phyloP scores from a whole-genome alignment of 495 filamentous ascomycete species.

The Penicillium paradoxum region DNA sequence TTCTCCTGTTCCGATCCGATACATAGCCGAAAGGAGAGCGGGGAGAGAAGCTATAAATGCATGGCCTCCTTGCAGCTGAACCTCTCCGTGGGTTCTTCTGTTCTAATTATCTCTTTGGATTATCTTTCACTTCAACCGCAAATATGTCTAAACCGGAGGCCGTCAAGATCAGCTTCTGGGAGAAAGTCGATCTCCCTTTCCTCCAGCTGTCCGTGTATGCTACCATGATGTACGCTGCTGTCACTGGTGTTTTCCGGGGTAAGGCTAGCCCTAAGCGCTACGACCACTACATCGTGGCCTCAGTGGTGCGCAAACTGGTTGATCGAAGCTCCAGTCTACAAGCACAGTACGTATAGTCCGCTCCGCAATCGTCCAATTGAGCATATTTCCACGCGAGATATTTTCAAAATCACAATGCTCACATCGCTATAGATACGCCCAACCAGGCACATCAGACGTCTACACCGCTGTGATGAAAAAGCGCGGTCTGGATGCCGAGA shows the following conservation, averaged over 20 bases:
- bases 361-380: background rate
- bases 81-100: background rate
- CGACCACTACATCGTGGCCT: conserved; percentile 28
- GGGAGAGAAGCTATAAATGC: background rate
- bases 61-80: background rate
- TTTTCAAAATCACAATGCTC: background rate
- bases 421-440: conserved; percentile 23
- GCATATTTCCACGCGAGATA: background rate
- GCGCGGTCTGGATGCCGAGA: conserved; percentile 43
- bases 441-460: conserved; percentile 29
- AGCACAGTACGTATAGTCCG: conserved; percentile 27
- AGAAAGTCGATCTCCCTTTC: conserved; percentile 29
- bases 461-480: conserved; percentile 46
- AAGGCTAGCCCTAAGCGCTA: conserved; percentile 29
- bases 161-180: conserved; percentile 33
- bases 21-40: background rate
- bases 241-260: conserved; percentile 38
- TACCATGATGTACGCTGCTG: conserved; percentile 21
- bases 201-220: conserved; percentile 17
- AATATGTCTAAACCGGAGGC: conserved; percentile 6
- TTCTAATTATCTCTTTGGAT: background rate
- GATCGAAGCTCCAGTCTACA: conserved; percentile 24
- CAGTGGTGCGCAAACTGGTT: conserved; percentile 23
- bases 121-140: conserved; percentile 5
- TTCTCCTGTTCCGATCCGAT: background rate